Percentiles rank a stretch among this genome's conserved stretches.
Conservation (phyloP, 2,329 filamentous ascomycete genomes). For the Botrytis deweyae region DNA sequence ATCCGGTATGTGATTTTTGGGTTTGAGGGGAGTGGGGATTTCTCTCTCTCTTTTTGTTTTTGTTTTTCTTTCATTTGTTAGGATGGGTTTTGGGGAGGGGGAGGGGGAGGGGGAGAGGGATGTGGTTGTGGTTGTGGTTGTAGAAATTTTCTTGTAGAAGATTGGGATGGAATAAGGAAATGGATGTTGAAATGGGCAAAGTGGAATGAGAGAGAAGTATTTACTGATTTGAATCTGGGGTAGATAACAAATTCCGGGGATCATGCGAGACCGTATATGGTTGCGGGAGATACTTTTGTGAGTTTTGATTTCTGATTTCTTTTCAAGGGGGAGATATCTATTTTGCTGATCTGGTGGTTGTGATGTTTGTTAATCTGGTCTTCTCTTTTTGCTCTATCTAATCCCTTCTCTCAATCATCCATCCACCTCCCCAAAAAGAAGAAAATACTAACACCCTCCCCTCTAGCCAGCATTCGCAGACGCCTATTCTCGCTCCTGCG, state of each 20-base stretch:
- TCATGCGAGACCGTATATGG: conserved; percentile 10
- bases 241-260: conserved; percentile 18
- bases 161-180: background rate
- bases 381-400: too few relatives aligned
- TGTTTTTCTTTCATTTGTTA: background rate
- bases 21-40: background rate
- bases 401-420: background rate
- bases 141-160: background rate
- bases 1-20: conserved; percentile 5
- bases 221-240: background rate
- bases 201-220: too few relatives aligned
- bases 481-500: conserved; percentile 1
- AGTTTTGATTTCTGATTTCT: background rate
- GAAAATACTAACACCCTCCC: background rate
- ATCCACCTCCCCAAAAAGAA: background rate
- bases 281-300: conserved; percentile 18
- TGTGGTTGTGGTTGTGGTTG: background rate
- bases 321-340: background rate
- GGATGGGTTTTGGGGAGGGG: background rate
- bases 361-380: background rate
- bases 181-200: background rate
- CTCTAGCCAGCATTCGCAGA: background rate
- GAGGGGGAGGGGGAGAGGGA: background rate
- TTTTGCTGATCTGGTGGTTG: background rate
- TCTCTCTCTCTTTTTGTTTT: too few relatives aligned